Evolutionary conservation across 2,329 filamentous ascomycete genomes (phyloP).

Genomic region (Cadophora malorum): DNA sequence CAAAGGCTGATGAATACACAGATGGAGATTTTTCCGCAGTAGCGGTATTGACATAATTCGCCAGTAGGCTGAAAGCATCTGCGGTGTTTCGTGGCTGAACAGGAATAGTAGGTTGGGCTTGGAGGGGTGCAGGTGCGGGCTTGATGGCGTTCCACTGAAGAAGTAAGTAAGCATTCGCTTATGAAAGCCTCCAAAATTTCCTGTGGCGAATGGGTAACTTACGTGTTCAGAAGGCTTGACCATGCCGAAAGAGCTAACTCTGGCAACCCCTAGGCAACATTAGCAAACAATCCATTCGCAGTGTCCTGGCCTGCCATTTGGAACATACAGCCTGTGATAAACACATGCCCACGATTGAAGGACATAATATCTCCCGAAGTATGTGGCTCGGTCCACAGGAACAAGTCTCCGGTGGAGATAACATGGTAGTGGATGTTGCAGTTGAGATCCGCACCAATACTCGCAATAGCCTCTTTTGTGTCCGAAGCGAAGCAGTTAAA

Average conservation of each 20-base stretch:
- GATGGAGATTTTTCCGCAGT: not conserved
- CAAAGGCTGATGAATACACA: not conserved
- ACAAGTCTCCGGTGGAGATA: conserved; percentile 17
- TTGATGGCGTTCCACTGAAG: conserved; percentile 12
- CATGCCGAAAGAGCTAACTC: conserved; percentile 22
- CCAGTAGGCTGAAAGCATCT: not conserved
- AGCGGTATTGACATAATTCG: not conserved
- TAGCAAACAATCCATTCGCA: not conserved
- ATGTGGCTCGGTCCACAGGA: conserved; percentile 23
- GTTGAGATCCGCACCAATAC: conserved; percentile 18
- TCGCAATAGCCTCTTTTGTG: conserved; percentile 8
- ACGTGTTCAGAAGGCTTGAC: conserved; percentile 14
- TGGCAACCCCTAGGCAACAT: not conserved
- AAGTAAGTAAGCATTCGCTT: not conserved
- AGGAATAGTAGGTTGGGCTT: not conserved
- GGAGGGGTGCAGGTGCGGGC: not conserved
- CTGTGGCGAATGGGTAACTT: not conserved
- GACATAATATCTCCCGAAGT: conserved; percentile 1
- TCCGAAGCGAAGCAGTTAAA: conserved; percentile 11
- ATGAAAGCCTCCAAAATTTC: not conserved
- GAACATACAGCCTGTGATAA: conserved; percentile 18
- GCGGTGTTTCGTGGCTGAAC: not conserved
- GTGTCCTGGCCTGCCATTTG: too few relatives aligned
- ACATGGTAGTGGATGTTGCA: conserved; percentile 16
- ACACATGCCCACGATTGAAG: conserved; percentile 17